These are phyloP conservation scores for Epichloe glyceriae DNA, from an alignment of 2,329 filamentous ascomycete species.

Conservation along the genomic window DNA sequence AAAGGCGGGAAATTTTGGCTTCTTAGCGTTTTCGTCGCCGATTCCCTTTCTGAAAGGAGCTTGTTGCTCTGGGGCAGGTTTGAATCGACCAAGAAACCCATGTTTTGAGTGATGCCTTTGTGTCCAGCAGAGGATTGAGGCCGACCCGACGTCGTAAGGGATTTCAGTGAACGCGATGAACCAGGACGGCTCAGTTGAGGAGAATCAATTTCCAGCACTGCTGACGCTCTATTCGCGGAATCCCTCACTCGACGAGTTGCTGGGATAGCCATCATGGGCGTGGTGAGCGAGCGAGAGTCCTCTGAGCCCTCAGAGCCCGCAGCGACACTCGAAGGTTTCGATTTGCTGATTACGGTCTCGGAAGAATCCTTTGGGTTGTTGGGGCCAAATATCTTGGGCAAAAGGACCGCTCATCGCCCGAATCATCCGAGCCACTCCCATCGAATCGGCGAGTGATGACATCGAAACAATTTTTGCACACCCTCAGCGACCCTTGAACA, in stretches of 20 bases:
- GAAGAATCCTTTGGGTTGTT: constrained; percentile 16
- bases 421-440: constrained; percentile 76
- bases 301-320: constrained; percentile 29
- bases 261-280: constrained; percentile 59
- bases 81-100: constrained; percentile 67
- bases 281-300: constrained; percentile 42
- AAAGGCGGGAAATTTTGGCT: constrained; percentile 70
- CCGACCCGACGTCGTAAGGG: constrained; percentile 51
- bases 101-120: constrained; percentile 81
- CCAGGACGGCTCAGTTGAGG: constrained; percentile 80
- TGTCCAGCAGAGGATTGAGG: constrained; percentile 65
- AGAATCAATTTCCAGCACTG: constrained; percentile 78
- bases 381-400: constrained; percentile 49
- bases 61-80: constrained; percentile 56
- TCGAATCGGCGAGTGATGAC: constrained; percentile 88
- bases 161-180: constrained; percentile 80
- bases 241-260: constrained; percentile 54
- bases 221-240: constrained; percentile 65
- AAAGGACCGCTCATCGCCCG: constrained; percentile 63
- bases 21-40: constrained; percentile 52
- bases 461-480: constrained; percentile 84
- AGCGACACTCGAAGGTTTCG: constrained; percentile 18
- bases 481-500: constrained; percentile 68
- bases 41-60: constrained; percentile 73
- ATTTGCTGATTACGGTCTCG: constrained; percentile 4